Conservation (phyloP, 2,329 filamentous ascomycete species). For the Diaporthe longicolla region DNA sequence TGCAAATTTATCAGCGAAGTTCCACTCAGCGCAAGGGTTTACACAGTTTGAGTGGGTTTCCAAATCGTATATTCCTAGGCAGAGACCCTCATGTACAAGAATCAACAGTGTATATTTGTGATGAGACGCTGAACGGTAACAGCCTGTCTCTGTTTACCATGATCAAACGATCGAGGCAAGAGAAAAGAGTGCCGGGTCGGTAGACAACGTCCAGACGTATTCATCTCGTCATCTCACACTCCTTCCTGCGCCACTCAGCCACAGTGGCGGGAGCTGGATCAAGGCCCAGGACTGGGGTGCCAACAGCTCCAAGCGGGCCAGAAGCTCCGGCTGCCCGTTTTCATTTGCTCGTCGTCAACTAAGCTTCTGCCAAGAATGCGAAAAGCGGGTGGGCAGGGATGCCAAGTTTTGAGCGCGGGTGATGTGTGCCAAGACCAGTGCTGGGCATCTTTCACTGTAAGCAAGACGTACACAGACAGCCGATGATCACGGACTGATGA, state of each 20-base stretch:
- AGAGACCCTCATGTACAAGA: too few species aligned
- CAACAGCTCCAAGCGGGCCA: not conserved
- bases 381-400: conserved; percentile 11
- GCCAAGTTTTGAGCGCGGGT: conserved; percentile 17
- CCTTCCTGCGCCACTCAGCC: not conserved
- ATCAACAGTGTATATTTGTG: too few species aligned
- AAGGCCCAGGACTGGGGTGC: not conserved
- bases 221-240: not conserved
- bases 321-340: not conserved
- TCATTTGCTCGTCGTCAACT: not conserved
- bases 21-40: too few species aligned
- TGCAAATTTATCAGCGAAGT: too few species aligned
- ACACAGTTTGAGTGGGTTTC: too few species aligned
- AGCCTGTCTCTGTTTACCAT: not conserved
- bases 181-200: not conserved
- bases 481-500: not conserved
- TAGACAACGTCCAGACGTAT: not conserved
- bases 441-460: not conserved
- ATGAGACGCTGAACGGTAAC: too few species aligned
- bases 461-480: not conserved
- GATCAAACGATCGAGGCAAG: not conserved
- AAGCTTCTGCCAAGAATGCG: conserved; percentile 33
- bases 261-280: not conserved
- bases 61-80: too few species aligned
- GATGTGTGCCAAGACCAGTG: conserved; percentile 23